Evolutionary conservation across 2,329 filamentous ascomycete genomes (phyloP), one percentile per base, ranked within the genome.

Genomic region (Cytospora chrysosperma): DNA sequence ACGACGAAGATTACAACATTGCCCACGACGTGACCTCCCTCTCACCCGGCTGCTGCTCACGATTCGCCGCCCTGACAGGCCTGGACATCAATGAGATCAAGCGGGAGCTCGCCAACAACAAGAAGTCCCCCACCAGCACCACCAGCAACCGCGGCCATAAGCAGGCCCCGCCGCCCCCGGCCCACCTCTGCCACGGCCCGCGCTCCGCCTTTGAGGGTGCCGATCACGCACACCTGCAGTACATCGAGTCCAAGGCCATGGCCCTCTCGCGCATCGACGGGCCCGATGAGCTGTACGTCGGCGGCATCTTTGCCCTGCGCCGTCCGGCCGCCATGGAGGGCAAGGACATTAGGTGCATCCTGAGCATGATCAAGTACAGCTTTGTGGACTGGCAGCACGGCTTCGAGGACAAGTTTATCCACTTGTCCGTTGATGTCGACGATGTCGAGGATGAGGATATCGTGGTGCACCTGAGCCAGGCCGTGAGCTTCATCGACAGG

Each of bases 361-460:
- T 98, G n/a, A 96, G 93, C 5, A 90, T 95, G 64, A 77, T 86
- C 71, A 80, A 82, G 64, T 77, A 74, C 67, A 74, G 74, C 3
- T 76, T 82, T 43, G 78, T 82, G 71, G 61, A 70, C 57, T 73
- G 70, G 68, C 71, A 70, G 71, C 40, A 43, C 21, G 79, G 80
- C 56, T 78, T 77, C 67, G 82, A 80, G 71, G 81, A 84, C 67
- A 80, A 82, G 50, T 92, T 88, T 74, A 78, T 88, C 67, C 92
- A 96, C 74, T 82, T 92, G 69, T 83, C 87, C 65, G 89, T 98
- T 68, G 89, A 96, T 68, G 87, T 97, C 51, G 91, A 98, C 75
- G 95, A 99, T 78, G 86, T 93, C 58, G 91, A 94, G 24, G 92
- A 97, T 72, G 89, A 93, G 69, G 92, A 99, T 75, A 77, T 98